Conservation (phyloP, 441 rosid genomes). For the Gossypium schwendimanii region DNA sequence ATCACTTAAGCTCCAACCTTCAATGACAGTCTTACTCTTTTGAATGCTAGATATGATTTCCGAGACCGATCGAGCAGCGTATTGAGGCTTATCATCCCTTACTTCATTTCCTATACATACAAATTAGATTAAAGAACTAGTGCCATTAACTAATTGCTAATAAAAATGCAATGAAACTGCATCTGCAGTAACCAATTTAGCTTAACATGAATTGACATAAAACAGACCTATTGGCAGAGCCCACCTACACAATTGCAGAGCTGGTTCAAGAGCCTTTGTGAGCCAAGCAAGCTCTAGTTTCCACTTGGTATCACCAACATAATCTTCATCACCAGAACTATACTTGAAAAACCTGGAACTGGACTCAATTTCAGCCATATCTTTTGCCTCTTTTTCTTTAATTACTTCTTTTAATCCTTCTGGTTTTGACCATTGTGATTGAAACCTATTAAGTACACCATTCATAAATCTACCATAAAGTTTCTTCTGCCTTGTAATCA, state of each 20-base stretch:
- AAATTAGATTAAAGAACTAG: neutral
- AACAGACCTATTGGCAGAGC: conserved; percentile 50
- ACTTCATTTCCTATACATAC: conserved; percentile 35
- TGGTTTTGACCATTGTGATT: conserved; percentile 35
- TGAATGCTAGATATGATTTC: conserved; percentile 83
- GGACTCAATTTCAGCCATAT: conserved; percentile 24
- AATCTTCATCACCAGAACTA: conserved; percentile 47
- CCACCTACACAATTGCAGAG: conserved; percentile 66
- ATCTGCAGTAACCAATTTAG: neutral
- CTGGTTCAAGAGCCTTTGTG: conserved; percentile 74
- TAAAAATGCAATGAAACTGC: neutral
- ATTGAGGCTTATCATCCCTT: conserved; percentile 41
- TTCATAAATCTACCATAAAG: conserved; percentile 28
- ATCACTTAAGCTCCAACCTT: conserved; percentile 91
- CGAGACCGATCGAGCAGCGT: conserved; percentile 50
- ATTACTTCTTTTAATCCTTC: conserved; percentile 23
- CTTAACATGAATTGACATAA: conserved; percentile 4
- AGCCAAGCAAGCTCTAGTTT: conserved; percentile 73
- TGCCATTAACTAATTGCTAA: neutral
- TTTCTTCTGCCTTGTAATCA: conserved; percentile 33
- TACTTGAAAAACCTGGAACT: conserved; percentile 25
- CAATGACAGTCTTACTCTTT: conserved; percentile 71
- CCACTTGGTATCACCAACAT: conserved; percentile 48
- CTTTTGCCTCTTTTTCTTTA: conserved; percentile 22
- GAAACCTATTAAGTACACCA: conserved; percentile 37